Percentiles rank a stretch among this genome's conserved stretches.
These are phyloP conservation scores for Meredithiella fracta DNA, from an alignment of 2,329 filamentous ascomycete genomes.

Conservation along the genomic window DNA sequence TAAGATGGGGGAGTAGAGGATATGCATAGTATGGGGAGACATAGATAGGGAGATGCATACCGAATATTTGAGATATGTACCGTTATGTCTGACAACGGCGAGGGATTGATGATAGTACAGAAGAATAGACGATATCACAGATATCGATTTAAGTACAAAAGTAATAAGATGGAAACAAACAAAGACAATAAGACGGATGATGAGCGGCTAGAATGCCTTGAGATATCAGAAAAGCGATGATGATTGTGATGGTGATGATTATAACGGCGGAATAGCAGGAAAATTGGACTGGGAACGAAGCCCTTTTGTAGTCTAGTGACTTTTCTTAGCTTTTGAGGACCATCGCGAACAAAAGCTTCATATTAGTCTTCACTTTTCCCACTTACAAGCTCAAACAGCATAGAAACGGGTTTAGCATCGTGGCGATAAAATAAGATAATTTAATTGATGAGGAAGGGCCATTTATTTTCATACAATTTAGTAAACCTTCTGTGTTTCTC, in stretches of 20 bases:
- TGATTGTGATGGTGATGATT: background rate
- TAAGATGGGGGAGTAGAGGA: too few species aligned
- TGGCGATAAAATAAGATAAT: background rate
- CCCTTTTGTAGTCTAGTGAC: slow-evolving; percentile 1
- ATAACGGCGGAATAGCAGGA: background rate
- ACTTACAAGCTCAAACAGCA: slow-evolving; percentile 4
- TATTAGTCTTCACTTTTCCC: background rate
- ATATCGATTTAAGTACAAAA: background rate
- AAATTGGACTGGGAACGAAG: background rate
- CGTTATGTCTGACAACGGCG: background rate
- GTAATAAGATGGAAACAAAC: background rate
- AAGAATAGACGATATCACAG: background rate
- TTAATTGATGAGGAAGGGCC: background rate
- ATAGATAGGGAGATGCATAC: background rate
- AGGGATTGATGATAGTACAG: background rate
- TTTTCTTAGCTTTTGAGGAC: background rate
- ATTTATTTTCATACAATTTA: slow-evolving; percentile 1
- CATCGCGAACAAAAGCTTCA: slow-evolving; percentile 2
- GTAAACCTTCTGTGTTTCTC: background rate
- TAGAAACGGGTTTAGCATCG: background rate
- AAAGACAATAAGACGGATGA: background rate
- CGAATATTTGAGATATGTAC: background rate
- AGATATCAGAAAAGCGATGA: background rate
- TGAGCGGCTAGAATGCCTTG: background rate
- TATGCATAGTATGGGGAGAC: too few species aligned